These are phyloP conservation scores for Ramaria rubella DNA, from an alignment of 768 basidiomycete genomes.

Conservation along the genomic window DNA sequence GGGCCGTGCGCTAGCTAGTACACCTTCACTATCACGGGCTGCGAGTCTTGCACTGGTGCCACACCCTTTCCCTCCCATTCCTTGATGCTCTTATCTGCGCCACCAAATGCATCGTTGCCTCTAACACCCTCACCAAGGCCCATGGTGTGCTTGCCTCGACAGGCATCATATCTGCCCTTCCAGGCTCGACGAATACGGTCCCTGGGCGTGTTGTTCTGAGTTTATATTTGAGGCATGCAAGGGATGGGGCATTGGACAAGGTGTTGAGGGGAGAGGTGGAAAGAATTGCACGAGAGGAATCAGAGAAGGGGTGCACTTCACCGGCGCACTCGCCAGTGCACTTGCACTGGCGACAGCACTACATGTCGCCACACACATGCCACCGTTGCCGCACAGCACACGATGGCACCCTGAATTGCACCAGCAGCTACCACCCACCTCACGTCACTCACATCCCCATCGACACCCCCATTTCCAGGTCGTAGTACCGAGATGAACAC, in stretches of 20 bases:
- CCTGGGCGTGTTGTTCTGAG: conserved; percentile 14
- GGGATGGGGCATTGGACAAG: not conserved
- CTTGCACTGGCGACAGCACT: too few relatives aligned
- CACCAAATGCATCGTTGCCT: conserved; percentile 14
- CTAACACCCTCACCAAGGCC: conserved; percentile 10
- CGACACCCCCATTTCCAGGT: too few relatives aligned
- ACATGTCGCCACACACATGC: too few relatives aligned
- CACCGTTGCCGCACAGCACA: too few relatives aligned
- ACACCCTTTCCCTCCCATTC: conserved; percentile 15
- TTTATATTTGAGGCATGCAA: conserved; percentile 5
- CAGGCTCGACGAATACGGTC: conserved; percentile 14
- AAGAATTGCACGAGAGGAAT: conserved; percentile 5
- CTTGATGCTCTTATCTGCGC: conserved; percentile 16
- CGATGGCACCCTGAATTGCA: too few relatives aligned
- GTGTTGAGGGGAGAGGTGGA: not conserved
- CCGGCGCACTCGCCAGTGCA: too few relatives aligned
- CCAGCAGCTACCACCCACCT: too few relatives aligned
- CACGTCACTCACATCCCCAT: too few relatives aligned
- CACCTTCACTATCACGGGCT: conserved; percentile 12
- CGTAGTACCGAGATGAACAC: too few relatives aligned
- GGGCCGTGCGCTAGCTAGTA: conserved; percentile 15
- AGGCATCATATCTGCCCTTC: conserved; percentile 13
- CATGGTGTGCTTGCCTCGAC: conserved; percentile 11
- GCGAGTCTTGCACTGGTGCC: conserved; percentile 14
- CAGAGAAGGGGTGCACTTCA: conserved; percentile 6